Evolutionary conservation across 495 filamentous ascomycete genomes (phyloP).

Genomic region (Usnea hakonensis): DNA sequence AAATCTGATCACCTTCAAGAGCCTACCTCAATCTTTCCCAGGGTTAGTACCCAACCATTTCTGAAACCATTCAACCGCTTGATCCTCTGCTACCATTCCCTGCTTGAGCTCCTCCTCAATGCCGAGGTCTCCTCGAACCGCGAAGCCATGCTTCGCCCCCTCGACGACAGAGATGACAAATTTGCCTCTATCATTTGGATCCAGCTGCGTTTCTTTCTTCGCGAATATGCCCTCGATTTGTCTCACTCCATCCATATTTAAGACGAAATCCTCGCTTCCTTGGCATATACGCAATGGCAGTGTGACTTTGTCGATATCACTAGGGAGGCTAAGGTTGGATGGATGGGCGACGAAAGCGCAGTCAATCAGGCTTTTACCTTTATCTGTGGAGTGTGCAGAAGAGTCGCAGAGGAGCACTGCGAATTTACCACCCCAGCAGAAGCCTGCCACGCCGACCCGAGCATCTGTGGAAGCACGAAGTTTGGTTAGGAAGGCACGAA

Average conservation of each 20-base stretch:
- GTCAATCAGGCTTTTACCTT: constrained; percentile 39
- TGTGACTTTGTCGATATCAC: constrained; percentile 44
- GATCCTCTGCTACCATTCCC: constrained; percentile 40
- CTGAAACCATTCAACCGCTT: constrained; percentile 50
- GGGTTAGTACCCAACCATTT: constrained; percentile 33
- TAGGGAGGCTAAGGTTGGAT: constrained; percentile 41
- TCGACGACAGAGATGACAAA: constrained; percentile 37
- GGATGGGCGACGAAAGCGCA: constrained; percentile 51
- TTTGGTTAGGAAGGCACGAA: constrained; percentile 40
- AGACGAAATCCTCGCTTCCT: constrained; percentile 43
- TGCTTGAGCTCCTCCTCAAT: constrained; percentile 38
- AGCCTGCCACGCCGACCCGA: constrained; percentile 45
- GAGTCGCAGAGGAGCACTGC: constrained; percentile 36
- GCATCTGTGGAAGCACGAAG: constrained; percentile 31
- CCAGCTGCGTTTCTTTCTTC: constrained; percentile 28
- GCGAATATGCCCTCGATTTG: constrained; percentile 38
- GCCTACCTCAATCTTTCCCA: too few relatives aligned
- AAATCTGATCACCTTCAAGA: too few relatives aligned
- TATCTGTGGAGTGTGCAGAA: constrained; percentile 9
- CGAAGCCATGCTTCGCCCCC: constrained; percentile 56
- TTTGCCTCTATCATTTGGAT: constrained; percentile 24
- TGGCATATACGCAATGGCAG: constrained; percentile 49
- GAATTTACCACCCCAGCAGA: constrained; percentile 53
- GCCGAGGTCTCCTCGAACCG: constrained; percentile 41
- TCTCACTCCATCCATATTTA: constrained; percentile 34